Evolutionary conservation across 2,329 filamentous ascomycete genomes (phyloP), one percentile per base, ranked within the genome.

Genomic region (Dendryphion nanum): DNA sequence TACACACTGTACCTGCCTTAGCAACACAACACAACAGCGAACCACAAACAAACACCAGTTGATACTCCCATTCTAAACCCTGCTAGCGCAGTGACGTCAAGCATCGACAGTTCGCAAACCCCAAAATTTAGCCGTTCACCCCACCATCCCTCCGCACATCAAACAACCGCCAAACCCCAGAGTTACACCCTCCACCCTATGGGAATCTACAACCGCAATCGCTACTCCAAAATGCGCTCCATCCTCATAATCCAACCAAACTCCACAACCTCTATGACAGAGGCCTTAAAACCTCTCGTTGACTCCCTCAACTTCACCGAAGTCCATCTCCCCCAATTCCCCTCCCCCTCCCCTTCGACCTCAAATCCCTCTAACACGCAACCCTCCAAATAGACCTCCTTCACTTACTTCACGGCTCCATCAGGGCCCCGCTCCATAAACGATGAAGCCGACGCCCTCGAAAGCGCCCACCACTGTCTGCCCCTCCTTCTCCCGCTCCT

Each of bases 211-310:
- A 44, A 41, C n/a, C 21, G 17, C 24, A 48, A 40, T 30, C 10
- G 6, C 28, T 30, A 57, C 40, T 48, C 26, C 51, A 66, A 49
- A 40, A 64, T 64, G 61, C 59, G 28, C 23, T 68, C 67, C 3
- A 80, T 90, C 45, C 74, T 91, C 28, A 71, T 91, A 44, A 75
- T 91, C 53, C 91, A 93, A 57, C 86, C 87, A 21, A 93, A 93
- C 67, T 89, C 85, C 2, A 88, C 83, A 1, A 53, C 68, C 39
- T 70, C 74, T 38, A 91, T 91, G 86, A 91, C 86, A 8, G 70
- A 79, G 5, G 79, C 77, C 18, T 73, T 90, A 52, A 73, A 74
- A 50, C 71, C 72, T 6, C 59, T 76, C 7, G 64, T 76, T 37
- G 56, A 71, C 32, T 51, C 55, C 13, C 63, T 77, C 2, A 62